Base-by-base conservation (phyloP, 331 rosid species). In the Stylosanthes scabra region DNA sequence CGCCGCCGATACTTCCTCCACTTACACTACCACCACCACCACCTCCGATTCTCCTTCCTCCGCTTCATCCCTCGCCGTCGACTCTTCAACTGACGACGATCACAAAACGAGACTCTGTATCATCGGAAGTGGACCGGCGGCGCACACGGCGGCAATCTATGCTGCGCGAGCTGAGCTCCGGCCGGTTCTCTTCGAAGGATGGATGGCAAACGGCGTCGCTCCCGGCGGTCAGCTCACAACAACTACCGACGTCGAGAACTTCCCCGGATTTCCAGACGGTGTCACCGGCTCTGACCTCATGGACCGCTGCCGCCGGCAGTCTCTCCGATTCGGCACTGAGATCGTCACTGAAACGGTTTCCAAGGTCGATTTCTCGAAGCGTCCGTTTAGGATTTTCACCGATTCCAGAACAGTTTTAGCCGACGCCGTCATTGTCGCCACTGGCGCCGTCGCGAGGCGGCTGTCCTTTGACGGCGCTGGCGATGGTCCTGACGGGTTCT, bases 201-300 rank as follows among this genome's bases (percentile, higher is more conserved):
- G 92, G 93, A 93, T 93, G 98, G 97, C 97, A 54, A 93, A 93
- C 73, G 91, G 75, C 67, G 81, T 88, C 45, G 96, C 94, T 34
- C 90, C 93, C 2, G 97, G 97, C 2, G 96, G 97, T 25, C 96
- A 93, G 81, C 96, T 89, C 74, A 93, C 98, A 34, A 91, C 96
- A 44, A 89, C 98, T 28, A 62, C 97, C 57, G 97, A 89, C 34
- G 97, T 93, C 71, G 94, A 91, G 86, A 93, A 91, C 66, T 93
- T 91, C 74, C 97, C 95, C 1, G 97, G 95, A 0, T 93, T 93
- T 8, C 96, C 97, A 1, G 86, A 76, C 0, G 96, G 98, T 5
- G 66, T 93, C 12, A 63, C 81, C 3, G 97, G 95, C 9, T 59
- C 59, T 13, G 97, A 93, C 10, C 96, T 93, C 80, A 93, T 85